Conservation (phyloP, 495 filamentous ascomycete genomes). For the Podospora sp. region DNA sequence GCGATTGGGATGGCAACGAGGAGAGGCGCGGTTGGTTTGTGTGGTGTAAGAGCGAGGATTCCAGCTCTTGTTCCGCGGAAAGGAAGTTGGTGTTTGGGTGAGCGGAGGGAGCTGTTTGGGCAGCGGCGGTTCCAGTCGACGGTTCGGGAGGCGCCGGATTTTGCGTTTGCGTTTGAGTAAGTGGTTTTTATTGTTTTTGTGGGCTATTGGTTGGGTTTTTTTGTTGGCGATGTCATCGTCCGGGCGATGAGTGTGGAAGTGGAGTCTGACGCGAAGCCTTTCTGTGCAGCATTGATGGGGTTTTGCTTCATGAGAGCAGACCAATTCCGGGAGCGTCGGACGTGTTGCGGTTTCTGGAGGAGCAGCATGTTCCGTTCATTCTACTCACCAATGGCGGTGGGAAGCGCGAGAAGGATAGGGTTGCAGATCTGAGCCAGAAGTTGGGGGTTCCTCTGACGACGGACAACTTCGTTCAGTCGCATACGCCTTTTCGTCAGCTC, state of each 20-base stretch:
- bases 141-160: constrained; percentile 26
- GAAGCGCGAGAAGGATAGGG: constrained; percentile 83
- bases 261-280: constrained; percentile 2
- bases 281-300: constrained; percentile 80
- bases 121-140: background rate
- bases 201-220: no score
- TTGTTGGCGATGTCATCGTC: background rate
- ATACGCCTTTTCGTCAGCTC: constrained; percentile 80
- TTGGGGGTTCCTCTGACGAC: constrained; percentile 75
- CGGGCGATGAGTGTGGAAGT: background rate
- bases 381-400: constrained; percentile 94
- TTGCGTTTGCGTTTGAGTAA: constrained; percentile 46
- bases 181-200: constrained; percentile 15
- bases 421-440: constrained; percentile 75
- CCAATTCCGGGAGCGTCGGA: constrained; percentile 81
- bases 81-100: background rate
- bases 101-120: background rate
- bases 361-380: constrained; percentile 74
- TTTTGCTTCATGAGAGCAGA: constrained; percentile 81
- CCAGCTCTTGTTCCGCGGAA: background rate
- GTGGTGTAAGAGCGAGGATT: no score
- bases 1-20: no score
- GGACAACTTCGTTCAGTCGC: constrained; percentile 89
- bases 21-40: no score
- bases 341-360: constrained; percentile 70